Base-by-base conservation (phyloP, 2,329 filamentous ascomycete genomes). In the Fusarium keratoplasticum region DNA sequence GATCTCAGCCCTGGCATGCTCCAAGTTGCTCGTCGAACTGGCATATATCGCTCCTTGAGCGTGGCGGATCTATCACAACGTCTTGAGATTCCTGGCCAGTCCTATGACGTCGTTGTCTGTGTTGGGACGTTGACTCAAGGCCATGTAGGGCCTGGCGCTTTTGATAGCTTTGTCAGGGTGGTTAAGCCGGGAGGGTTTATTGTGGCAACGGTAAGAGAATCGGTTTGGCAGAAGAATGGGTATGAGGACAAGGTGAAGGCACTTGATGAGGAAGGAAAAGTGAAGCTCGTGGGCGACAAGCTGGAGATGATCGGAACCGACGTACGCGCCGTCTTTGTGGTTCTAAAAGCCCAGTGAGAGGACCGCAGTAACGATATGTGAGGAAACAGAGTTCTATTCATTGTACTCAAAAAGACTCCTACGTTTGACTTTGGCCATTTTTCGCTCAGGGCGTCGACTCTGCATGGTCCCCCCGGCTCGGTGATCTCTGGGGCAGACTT, bases 111-210 rank as follows among this genome's bases (percentile, higher is more conserved):
- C 1, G 81, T 88, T 4, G 83, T 84, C 1, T 89, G 87, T 73
- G 84, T 85, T 16, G 87, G 87, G 6, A 88, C 86, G 1, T 85
- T 89, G 71, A 89, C 87, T 0, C 81, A 84, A 44, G 87, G 86
- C 0, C 87, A 89, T 67, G 83, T 89, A 11, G 87, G 86, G 0
- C 86, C 87, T 0, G 72, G 66, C 38, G 85, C 84, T 0, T 72
- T 89, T 38, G 74, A 80, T 7, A 87, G 89, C 67, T 83, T 89
- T 35, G 77, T 86, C 3, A 80, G 87, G 4, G 75, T 89, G 1
- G 80, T 83, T 3, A 87, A 84, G 71, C 76, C 70, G 6, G 81
- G 80, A 1, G 87, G 87, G 0, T 64, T 87, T 11, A 74, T 89
- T 7, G 83, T 87, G 14, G 84, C 85, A 0, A 89, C 87, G 0